Evolutionary conservation across 345 rosid genomes (phyloP), one percentile per base, ranked within the genome.

Genomic region (Passiflora organensis): DNA sequence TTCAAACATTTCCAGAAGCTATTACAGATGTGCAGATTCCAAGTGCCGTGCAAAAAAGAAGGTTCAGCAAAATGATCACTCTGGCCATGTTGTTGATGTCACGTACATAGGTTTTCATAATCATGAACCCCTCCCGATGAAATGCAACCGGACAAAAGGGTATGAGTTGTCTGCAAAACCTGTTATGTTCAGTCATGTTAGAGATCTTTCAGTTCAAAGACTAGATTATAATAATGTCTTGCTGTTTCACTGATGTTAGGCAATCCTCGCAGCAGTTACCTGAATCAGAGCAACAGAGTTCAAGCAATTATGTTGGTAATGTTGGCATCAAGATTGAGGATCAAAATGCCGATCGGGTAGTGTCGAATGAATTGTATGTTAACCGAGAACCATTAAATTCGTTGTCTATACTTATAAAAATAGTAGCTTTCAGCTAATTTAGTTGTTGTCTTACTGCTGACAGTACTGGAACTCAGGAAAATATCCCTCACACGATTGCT

Each of bases 41-140:
- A 43, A 23, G 44, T 67, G 72, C 62, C 13, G 19, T 18, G 62
- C 60, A 1, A 66, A 66, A 64, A 67, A 67, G 60, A 67, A 61
- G 62, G 62, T 61, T 60, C 62, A 50, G 17, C 72, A 52, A 18
- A 60, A 57, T 16, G 66, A 49, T 16, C 47, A 10, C 4, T 60
- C 72, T 6, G 36, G 58, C n/a, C 43, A 11, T 43, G 32, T 67
- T 2, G 19, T 55, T 18, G 53, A 67, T 18, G 19, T 56, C 12
- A 53, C 60, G 34, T 48, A 67, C 24, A 32, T 54, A 24, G 62
- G 72, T 34, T 12, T 43, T n/a, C 72, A 67, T 45, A 43, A 50
- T 44, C 72, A 67, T 18, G 72, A 43, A 1, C 41, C 43, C 32
- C 19, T 45, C 32, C 66, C 36, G 43, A 50, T 19, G n/a, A 67